phyloP scores from a whole-genome alignment of 2,329 filamentous ascomycete species.

The Cordyceps javanica region DNA sequence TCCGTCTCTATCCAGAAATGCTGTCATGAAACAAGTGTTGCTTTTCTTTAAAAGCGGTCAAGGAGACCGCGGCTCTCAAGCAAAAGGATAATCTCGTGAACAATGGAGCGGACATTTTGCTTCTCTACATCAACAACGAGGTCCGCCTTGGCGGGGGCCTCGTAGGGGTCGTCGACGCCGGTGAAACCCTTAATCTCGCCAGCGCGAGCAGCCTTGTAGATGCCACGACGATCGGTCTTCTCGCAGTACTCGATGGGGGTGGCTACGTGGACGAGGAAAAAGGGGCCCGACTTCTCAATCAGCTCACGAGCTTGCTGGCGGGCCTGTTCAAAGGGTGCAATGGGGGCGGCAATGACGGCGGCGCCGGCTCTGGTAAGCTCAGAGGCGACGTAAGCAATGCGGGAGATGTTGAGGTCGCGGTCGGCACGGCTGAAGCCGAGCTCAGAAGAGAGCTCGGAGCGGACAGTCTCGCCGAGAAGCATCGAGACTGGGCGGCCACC shows the following conservation, averaged over 20 bases:
- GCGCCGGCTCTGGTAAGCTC: slow-evolving; percentile 91
- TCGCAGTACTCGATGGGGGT: slow-evolving; percentile 90
- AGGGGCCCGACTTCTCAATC: slow-evolving; percentile 80
- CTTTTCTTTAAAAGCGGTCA: slow-evolving; percentile 52
- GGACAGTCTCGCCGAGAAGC: slow-evolving; percentile 91
- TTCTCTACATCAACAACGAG: slow-evolving; percentile 79
- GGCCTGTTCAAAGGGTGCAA: slow-evolving; percentile 82
- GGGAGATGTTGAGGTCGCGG: slow-evolving; percentile 88
- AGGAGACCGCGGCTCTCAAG: slow-evolving; percentile 85
- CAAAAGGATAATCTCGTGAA: slow-evolving; percentile 93
- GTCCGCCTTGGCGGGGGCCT: slow-evolving; percentile 74
- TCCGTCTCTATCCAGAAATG: background rate
- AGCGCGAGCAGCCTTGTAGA: slow-evolving; percentile 75
- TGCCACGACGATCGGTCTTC: slow-evolving; percentile 88
- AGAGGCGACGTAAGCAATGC: slow-evolving; percentile 92
- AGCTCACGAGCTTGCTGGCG: slow-evolving; percentile 74
- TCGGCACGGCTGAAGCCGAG: slow-evolving; percentile 92
- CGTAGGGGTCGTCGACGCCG: slow-evolving; percentile 95
- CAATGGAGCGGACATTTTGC: slow-evolving; percentile 83
- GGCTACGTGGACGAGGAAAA: slow-evolving; percentile 92
- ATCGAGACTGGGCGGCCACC: slow-evolving; percentile 91
- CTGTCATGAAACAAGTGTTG: background rate
- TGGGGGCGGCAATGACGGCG: slow-evolving; percentile 92
- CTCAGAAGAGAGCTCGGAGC: slow-evolving; percentile 86
- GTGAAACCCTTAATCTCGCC: slow-evolving; percentile 98